Evolutionary conservation across 192 early-diverging fungal species (phyloP), one percentile per base, ranked within the genome.

Genomic region (Backusella luteola): DNA sequence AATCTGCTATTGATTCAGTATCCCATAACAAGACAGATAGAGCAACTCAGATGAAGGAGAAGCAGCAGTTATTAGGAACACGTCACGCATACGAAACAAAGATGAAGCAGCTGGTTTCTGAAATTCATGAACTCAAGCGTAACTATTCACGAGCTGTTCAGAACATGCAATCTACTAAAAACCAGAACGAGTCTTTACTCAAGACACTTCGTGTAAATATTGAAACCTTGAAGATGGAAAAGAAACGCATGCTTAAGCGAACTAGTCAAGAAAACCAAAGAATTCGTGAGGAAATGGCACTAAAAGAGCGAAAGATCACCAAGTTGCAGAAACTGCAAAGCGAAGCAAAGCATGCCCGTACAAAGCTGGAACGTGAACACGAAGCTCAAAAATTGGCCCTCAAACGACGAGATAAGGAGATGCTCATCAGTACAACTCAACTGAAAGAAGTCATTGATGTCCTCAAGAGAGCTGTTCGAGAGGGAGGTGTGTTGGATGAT

Each of bases 211-310:
- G 88, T 52, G 86, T 87, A 15, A 93, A 91, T 39, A 90, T 96
- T 38, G 89, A 92, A 76, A 85, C 89, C 17, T 84, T 94, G 63
- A 94, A 93, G 77, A 83, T 85, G 26, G 94, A 96, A 81, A 96
- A 96, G 75, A 71, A 89, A 23, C 85, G 90, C 8, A 92, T 95
- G 90, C 78, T 94, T 73, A 93, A 91, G 77, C 86, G 93, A 12
- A 91, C 93, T 80, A 91, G 91, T 71, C 88, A 89, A 53, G 92
- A 94, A 71, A 82, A 89, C 0, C 86, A 91, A 56, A 79, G 85
- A 15, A 86, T 88, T 49, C 85, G 92, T 69, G 89, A 92, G 44
- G 81, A 90, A 80, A 86, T 89, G 59, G 85, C 86, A n/a, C 77
- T 85, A 19, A 83, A 86, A 23, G 87, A 89, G 49, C 87, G 86